Evolutionary conservation across 805 yeast genomes (phyloP).

Genomic region (Limtongia smithiae): DNA sequence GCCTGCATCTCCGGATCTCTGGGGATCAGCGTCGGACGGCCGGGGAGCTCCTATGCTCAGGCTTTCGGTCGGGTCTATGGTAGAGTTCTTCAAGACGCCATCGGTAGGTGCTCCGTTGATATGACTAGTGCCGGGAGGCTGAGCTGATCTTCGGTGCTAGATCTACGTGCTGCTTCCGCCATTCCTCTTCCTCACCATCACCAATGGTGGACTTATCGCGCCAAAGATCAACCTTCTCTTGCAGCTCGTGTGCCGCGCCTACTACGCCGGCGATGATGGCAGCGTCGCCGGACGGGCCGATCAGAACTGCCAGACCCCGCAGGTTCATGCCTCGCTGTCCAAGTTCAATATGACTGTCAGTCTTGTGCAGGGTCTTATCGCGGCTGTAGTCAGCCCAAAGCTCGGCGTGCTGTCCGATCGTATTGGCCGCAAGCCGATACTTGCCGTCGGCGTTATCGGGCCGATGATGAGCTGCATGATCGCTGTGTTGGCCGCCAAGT

Average conservation of each 20-base stretch:
- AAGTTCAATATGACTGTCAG: conserved; percentile 17
- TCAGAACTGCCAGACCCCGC: conserved; percentile 24
- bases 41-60: too few species aligned
- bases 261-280: conserved; percentile 9
- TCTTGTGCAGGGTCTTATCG: conserved; percentile 20
- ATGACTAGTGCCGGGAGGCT: too few species aligned
- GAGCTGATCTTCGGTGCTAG: too few species aligned
- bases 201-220: conserved; percentile 16
- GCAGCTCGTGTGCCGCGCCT: conserved; percentile 11
- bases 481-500: conserved; percentile 11
- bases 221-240: conserved; percentile 11
- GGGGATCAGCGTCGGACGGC: too few species aligned
- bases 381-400: conserved; percentile 22
- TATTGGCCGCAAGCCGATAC: conserved; percentile 21
- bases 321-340: conserved; percentile 17
- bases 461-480: conserved; percentile 12
- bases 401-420: conserved; percentile 25
- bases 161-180: conserved; percentile 10
- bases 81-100: too few species aligned
- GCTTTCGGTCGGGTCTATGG: too few species aligned
- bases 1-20: too few species aligned
- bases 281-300: conserved; percentile 1
- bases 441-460: conserved; percentile 16
- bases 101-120: too few species aligned
- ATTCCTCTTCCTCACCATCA: conserved; percentile 10